These are phyloP conservation scores for Pelargonium cotyledonis DNA, from an alignment of 441 rosid species.

Conservation along the genomic window DNA sequence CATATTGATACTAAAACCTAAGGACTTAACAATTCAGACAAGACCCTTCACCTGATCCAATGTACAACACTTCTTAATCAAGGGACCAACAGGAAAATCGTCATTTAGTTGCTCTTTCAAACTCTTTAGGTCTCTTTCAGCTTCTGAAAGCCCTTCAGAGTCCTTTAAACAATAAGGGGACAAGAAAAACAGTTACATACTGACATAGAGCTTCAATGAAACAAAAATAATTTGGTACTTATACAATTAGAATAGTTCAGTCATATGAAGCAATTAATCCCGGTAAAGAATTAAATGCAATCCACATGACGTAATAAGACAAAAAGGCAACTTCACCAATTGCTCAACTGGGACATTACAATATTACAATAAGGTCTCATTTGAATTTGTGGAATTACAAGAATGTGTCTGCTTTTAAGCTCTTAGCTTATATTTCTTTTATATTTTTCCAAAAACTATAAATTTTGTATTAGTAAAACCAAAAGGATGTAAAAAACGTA, in stretches of 20 bases:
- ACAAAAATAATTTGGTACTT: neutral
- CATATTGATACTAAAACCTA: constrained; percentile 6
- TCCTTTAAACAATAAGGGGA: constrained; percentile 40
- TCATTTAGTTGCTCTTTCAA: constrained; percentile 80
- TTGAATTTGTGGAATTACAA: neutral
- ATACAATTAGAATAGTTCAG: neutral
- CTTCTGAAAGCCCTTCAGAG: constrained; percentile 80
- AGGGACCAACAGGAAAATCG: constrained; percentile 87
- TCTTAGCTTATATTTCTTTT: neutral
- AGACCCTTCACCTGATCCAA: constrained; percentile 71
- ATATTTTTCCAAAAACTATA: neutral
- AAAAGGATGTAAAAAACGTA: neutral
- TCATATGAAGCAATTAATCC: neutral
- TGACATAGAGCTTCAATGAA: constrained; percentile 8
- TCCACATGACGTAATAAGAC: neutral
- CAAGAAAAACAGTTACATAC: constrained; percentile 11
- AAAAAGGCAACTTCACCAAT: neutral
- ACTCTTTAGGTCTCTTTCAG: constrained; percentile 62
- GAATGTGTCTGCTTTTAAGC: neutral
- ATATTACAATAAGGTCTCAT: neutral
- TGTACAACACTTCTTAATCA: constrained; percentile 84
- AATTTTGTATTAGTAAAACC: neutral
- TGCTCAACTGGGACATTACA: neutral
- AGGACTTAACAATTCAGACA: constrained; percentile 13
- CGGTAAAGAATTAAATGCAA: neutral